Evolutionary conservation across 208 protist genomes (phyloP), one percentile per base, ranked within the genome.

Genomic region (Acanthamoeba sp.): DNA sequence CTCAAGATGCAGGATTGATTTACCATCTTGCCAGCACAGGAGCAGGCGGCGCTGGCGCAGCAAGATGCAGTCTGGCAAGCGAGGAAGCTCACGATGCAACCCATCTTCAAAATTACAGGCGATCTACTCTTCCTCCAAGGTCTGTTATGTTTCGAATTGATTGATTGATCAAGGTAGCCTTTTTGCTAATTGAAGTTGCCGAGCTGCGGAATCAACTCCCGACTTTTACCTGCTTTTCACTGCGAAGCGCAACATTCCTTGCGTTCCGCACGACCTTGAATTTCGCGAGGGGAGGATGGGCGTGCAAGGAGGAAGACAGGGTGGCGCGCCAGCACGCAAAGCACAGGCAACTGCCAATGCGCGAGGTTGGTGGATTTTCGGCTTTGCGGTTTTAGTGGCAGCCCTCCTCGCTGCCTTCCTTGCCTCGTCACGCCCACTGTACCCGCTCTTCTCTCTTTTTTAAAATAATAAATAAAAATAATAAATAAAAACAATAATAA

Each of bases 41-140:
- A 91, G 42, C 94, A 95, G 12, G 73, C 93, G 27, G 40, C 57
- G 29, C 45, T 80, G 24, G 59, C 66, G 29, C 71, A 84, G 40
- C 90, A 94, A 48, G 90, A 94, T 38, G 45, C 90, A 6, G 90
- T 32, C 62, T 94, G 71, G 29, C 90, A 94, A n/a, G 90, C 90
- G 22, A 94, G 66, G 27, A 50, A 94, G 40, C 90, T 94, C 42
- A 94, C 34, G 20, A 94, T 57, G 66, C 45, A 73, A 34, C 90
- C 90, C 90, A 94, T 94, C 9, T 9, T 50, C 0, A 50, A 50
- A 14, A 20, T 50, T 50, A 20, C 45, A 6, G 10, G 66, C 34
- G 3, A 2, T 14, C 14, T 92, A 18, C 22, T 7, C 36, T 27
- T 38, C 22, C 34, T 32, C 48, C 50, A 71, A 48, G 0, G 55